A percentile compares a stretch with the other conserved stretches of the same genome.
phyloP scores from a whole-genome alignment of 768 basidiomycete genomes.

The Russula ochroleuca region DNA sequence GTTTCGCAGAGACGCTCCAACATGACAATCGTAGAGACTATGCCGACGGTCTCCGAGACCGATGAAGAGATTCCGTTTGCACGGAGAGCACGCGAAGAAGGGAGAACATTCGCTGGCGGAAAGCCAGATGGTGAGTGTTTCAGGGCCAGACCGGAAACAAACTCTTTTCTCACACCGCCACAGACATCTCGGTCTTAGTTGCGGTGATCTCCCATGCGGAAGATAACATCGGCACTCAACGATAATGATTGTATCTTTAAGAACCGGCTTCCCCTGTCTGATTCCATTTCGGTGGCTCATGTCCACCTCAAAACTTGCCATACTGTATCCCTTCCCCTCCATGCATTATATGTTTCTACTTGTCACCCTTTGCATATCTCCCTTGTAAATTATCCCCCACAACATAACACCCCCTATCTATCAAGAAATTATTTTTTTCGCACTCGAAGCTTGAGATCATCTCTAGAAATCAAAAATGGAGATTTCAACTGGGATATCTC shows the following conservation, averaged over 20 bases:
- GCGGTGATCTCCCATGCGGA: slow-evolving; percentile 55
- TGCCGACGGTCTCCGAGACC: background rate
- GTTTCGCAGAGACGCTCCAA: slow-evolving; percentile 48
- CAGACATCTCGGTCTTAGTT: slow-evolving; percentile 65
- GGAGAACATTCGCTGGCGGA: slow-evolving; percentile 69
- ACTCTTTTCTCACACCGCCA: background rate
- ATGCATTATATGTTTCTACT: slow-evolving; percentile 9
- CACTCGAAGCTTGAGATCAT: background rate
- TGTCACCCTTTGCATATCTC: background rate
- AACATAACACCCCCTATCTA: slow-evolving; percentile 2
- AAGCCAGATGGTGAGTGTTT: slow-evolving; percentile 71
- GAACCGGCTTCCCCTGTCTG: background rate
- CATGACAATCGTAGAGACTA: background rate
- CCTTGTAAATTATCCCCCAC: background rate
- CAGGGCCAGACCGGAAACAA: background rate
- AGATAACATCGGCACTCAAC: background rate
- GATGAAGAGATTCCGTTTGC: slow-evolving; percentile 75
- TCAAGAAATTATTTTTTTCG: slow-evolving; percentile 12
- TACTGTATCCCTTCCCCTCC: too few relatives aligned
- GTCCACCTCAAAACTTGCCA: background rate
- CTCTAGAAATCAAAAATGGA: slow-evolving; percentile 14
- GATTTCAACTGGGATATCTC: slow-evolving; percentile 10
- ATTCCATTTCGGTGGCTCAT: background rate
- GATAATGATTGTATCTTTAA: background rate
- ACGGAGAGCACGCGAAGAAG: slow-evolving; percentile 69